phyloP scores from a whole-genome alignment of 2,329 filamentous ascomycete species.

The Penicillium sp. region DNA sequence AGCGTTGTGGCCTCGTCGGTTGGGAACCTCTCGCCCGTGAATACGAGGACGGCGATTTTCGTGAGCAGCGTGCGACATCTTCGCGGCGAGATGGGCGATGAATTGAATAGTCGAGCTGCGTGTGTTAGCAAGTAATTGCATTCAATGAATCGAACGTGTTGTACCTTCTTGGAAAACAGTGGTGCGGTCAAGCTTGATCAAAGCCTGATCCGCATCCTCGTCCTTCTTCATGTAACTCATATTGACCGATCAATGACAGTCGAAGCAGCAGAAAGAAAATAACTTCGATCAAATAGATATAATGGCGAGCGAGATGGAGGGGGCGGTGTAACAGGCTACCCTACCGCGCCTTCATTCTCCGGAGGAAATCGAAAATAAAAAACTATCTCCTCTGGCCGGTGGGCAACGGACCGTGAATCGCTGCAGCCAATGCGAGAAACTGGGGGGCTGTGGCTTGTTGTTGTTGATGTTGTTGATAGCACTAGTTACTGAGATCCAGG shows the following conservation, averaged over 20 bases:
- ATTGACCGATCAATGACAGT: conserved; percentile 19
- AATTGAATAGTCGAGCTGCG: conserved; percentile 93
- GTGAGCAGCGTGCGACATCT: conserved; percentile 96
- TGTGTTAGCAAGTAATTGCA: conserved; percentile 13
- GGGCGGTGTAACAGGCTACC: conserved; percentile 20
- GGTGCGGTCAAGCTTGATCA: conserved; percentile 96
- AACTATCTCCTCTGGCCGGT: not conserved
- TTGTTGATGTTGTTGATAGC: conserved; percentile 6
- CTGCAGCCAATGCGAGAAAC: not conserved
- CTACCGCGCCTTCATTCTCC: conserved; percentile 32
- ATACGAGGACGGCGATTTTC: conserved; percentile 93
- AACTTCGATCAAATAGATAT: conserved; percentile 10
- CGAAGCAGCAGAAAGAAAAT: not conserved
- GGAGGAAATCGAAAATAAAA: not conserved
- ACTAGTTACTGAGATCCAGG: conserved; percentile 25
- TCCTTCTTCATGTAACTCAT: conserved; percentile 99
- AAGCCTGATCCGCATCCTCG: conserved; percentile 87
- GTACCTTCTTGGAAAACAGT: conserved; percentile 98
- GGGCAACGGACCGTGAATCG: not conserved
- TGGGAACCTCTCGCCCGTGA: conserved; percentile 95
- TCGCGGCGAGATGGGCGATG: conserved; percentile 91
- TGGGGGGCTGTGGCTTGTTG: not conserved
- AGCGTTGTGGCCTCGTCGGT: conserved; percentile 96
- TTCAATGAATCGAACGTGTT: conserved; percentile 24
- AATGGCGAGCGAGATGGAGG: conserved; percentile 10